A percentile compares a stretch with the other conserved stretches of the same genome.
Evolutionary conservation across 1,284 basidiomycete genomes (phyloP).

Genomic region (Rhizoctonia solani): DNA sequence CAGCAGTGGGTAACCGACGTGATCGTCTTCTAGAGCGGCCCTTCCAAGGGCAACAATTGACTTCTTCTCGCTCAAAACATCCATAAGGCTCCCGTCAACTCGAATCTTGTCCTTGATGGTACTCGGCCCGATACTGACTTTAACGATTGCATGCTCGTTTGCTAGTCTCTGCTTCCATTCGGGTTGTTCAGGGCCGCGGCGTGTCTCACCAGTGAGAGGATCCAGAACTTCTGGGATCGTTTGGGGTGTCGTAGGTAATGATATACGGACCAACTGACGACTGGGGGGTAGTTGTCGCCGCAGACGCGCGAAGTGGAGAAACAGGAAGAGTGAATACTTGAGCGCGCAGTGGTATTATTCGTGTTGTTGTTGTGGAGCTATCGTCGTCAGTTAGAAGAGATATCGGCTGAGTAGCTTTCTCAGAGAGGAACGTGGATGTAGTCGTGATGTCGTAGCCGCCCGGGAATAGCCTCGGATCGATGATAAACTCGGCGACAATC

Average conservation of each 20-base stretch:
- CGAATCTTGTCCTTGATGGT: constrained; percentile 45
- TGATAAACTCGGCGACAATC: constrained; percentile 69
- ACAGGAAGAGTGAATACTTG: constrained; percentile 64
- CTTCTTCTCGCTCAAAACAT: constrained; percentile 74
- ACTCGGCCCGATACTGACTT: constrained; percentile 59
- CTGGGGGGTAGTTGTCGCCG: constrained; percentile 44
- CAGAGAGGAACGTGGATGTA: constrained; percentile 31
- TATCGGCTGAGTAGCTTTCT: constrained; percentile 50
- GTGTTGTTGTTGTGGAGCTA: constrained; percentile 41
- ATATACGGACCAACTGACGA: constrained; percentile 74
- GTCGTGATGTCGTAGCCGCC: constrained; percentile 63
- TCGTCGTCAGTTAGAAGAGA: constrained; percentile 22
- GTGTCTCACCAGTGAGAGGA: constrained; percentile 75
- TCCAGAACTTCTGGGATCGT: constrained; percentile 64
- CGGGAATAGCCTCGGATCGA: constrained; percentile 75
- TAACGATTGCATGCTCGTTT: constrained; percentile 66
- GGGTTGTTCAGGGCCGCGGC: constrained; percentile 67
- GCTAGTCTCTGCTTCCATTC: constrained; percentile 74
- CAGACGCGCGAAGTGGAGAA: constrained; percentile 60
- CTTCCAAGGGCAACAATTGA: constrained; percentile 57
- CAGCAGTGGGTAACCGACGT: constrained; percentile 59
- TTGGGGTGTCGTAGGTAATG: constrained; percentile 76
- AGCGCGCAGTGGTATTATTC: constrained; percentile 38
- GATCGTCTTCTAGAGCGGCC: constrained; percentile 72
- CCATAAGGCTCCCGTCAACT: constrained; percentile 60